phyloP scores from a whole-genome alignment of 2,329 filamentous ascomycete genomes.

The Arachnopeziza araneosa region DNA sequence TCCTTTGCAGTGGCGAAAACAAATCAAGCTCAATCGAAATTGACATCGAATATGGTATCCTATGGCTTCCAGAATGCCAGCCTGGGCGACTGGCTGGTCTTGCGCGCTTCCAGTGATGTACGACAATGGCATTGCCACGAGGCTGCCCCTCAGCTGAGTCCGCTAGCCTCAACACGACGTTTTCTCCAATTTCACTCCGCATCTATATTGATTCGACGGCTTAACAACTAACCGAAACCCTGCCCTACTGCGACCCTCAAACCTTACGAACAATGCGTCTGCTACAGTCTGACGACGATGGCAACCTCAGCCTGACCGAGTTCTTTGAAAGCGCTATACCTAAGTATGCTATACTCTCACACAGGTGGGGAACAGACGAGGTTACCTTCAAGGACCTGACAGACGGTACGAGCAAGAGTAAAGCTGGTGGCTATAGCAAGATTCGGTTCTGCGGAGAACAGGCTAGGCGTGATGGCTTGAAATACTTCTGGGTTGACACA shows the following conservation, averaged over 20 bases:
- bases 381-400: too few relatives aligned
- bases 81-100: too few relatives aligned
- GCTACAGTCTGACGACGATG: neutral
- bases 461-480: neutral
- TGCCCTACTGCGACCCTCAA: neutral
- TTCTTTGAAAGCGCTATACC: neutral
- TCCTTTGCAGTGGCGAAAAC: too few relatives aligned
- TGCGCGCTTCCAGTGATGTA: too few relatives aligned
- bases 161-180: too few relatives aligned
- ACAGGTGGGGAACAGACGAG: too few relatives aligned
- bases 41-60: too few relatives aligned
- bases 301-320: slow-evolving; percentile 1
- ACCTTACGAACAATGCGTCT: neutral
- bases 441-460: neutral
- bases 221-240: neutral
- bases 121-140: neutral
- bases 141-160: neutral
- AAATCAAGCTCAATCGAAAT: too few relatives aligned
- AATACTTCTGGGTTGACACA: neutral
- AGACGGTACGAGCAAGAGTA: too few relatives aligned
- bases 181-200: neutral
- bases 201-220: neutral
- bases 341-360: neutral
- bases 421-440: neutral
- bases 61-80: too few relatives aligned